A percentile compares a stretch with the other conserved stretches of the same genome.
Conservation (phyloP, 345 rosid species). For the Isatis tinctoria region DNA sequence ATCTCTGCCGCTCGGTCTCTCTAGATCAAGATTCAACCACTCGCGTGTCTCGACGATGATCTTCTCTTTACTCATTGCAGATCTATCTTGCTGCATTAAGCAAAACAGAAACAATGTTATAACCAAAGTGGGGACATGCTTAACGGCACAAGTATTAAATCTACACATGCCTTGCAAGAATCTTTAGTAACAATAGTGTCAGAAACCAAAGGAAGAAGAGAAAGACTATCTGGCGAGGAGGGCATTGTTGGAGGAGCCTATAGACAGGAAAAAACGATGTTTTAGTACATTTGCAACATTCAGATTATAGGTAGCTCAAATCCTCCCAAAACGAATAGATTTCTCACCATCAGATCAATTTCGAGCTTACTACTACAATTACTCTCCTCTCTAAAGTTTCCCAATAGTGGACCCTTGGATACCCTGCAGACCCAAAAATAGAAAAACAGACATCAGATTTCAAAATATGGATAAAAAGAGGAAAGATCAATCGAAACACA, state of each 20-base stretch:
- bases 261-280: slow-evolving; percentile 14
- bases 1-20: slow-evolving; percentile 32
- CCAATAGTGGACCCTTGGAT: slow-evolving; percentile 3
- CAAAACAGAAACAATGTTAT: slow-evolving; percentile 3
- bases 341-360: slow-evolving; percentile 64
- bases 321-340: slow-evolving; percentile 23
- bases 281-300: slow-evolving; percentile 27
- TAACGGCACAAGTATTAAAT: neutral
- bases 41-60: slow-evolving; percentile 23
- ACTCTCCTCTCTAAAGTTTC: slow-evolving; percentile 25
- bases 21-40: slow-evolving; percentile 38
- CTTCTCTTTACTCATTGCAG: slow-evolving; percentile 20
- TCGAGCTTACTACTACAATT: slow-evolving; percentile 28
- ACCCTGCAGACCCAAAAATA: slow-evolving; percentile 27
- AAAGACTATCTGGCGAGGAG: slow-evolving; percentile 32
- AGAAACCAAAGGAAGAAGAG: slow-evolving; percentile 17
- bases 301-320: slow-evolving; percentile 24
- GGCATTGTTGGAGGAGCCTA: slow-evolving; percentile 48
- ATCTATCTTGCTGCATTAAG: slow-evolving; percentile 12
- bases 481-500: neutral
- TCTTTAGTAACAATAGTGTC: slow-evolving; percentile 22
- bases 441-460: slow-evolving; percentile 17
- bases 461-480: slow-evolving; percentile 1
- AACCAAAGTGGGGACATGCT: neutral
- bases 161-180: slow-evolving; percentile 19